These are phyloP conservation scores for Zasmidium citrigriseum DNA, from an alignment of 2,329 filamentous ascomycete genomes.

Conservation along the genomic window DNA sequence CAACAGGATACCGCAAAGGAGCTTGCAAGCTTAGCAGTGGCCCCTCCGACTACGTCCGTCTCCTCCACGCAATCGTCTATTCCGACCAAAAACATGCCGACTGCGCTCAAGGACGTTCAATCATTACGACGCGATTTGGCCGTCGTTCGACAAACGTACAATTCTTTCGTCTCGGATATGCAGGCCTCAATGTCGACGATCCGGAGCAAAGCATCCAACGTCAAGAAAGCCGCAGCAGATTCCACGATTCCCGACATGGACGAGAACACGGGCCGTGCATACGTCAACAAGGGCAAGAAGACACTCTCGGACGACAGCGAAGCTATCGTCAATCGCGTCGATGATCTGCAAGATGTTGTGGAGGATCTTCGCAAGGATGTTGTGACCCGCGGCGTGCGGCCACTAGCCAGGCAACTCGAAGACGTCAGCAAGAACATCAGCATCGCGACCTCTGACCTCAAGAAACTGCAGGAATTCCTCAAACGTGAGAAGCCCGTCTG, in stretches of 20 bases:
- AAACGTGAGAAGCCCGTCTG: slow-evolving; percentile 90
- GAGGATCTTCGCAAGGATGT: slow-evolving; percentile 98
- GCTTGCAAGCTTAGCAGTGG: slow-evolving; percentile 66
- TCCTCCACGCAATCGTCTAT: slow-evolving; percentile 33
- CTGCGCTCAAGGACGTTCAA: slow-evolving; percentile 76
- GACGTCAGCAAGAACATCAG: slow-evolving; percentile 85
- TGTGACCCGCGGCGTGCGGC: slow-evolving; percentile 86
- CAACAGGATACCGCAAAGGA: slow-evolving; percentile 90
- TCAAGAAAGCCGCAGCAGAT: slow-evolving; percentile 75
- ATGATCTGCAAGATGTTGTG: slow-evolving; percentile 94
- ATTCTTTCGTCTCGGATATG: slow-evolving; percentile 85
- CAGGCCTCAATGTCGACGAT: slow-evolving; percentile 83
- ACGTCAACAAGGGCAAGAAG: slow-evolving; percentile 86
- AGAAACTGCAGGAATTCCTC: slow-evolving; percentile 91
- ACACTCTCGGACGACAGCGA: slow-evolving; percentile 84
- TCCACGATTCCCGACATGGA: slow-evolving; percentile 70
- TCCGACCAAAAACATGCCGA: slow-evolving; percentile 45
- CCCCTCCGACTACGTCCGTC: slow-evolving; percentile 42
- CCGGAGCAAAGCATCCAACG: slow-evolving; percentile 74
- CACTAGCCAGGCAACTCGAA: slow-evolving; percentile 86
- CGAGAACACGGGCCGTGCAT: slow-evolving; percentile 77
- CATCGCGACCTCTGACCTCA: slow-evolving; percentile 78
- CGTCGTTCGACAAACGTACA: slow-evolving; percentile 88
- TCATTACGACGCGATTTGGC: slow-evolving; percentile 84
- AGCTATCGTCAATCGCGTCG: slow-evolving; percentile 84